Conservation (phyloP, 345 rosid genomes). For the Brassica napus region DNA sequence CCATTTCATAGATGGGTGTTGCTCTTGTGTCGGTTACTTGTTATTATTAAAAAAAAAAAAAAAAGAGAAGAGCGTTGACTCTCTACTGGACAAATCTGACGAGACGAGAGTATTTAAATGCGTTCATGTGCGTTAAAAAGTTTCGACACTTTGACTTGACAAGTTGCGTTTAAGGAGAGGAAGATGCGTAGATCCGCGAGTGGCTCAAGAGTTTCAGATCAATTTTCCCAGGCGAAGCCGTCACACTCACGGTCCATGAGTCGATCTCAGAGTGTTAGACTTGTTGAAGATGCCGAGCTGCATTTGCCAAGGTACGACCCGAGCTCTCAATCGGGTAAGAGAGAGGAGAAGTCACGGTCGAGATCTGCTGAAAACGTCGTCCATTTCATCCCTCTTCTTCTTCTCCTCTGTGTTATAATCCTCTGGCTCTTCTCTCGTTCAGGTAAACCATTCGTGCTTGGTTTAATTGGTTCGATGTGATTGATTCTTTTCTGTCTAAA, state of each 20-base stretch:
- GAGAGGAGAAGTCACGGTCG: constrained; percentile 48
- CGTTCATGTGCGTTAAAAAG: constrained; percentile 9
- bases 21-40: constrained; percentile 93
- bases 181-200: constrained; percentile 72
- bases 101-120: constrained; percentile 19
- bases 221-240: constrained; percentile 31
- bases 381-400: constrained; percentile 74
- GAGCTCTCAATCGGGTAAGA: constrained; percentile 60
- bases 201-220: constrained; percentile 48
- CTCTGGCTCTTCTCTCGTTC: constrained; percentile 80
- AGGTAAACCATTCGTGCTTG: constrained; percentile 39
- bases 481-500: constrained; percentile 1
- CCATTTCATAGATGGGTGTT: constrained; percentile 71
- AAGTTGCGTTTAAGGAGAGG: constrained; percentile 23
- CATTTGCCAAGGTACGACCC: constrained; percentile 68
- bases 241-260: constrained; percentile 32
- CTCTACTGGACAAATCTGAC: constrained; percentile 27
- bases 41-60: constrained; percentile 25
- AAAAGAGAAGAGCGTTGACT: constrained; percentile 28
- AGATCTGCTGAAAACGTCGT: constrained; percentile 73
- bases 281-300: constrained; percentile 37
- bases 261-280: constrained; percentile 31
- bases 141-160: constrained; percentile 23
- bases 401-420: constrained; percentile 56
- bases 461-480: background rate